These are phyloP conservation scores for Blastocystis sp. DNA, from an alignment of 352 stramenopile species.

Conservation along the genomic window DNA sequence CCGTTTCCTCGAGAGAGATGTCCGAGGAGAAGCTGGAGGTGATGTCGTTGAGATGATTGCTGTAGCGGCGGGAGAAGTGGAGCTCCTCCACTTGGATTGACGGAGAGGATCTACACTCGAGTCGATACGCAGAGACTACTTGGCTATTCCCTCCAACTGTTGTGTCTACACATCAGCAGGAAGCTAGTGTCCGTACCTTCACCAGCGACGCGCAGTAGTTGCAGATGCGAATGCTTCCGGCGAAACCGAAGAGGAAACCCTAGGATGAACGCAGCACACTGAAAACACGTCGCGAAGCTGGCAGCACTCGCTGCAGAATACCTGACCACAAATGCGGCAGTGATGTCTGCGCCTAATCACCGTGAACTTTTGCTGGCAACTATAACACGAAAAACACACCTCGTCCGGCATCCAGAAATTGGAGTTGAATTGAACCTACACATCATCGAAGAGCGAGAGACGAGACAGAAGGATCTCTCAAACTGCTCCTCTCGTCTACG, in stretches of 20 bases:
- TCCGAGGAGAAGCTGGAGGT: background rate
- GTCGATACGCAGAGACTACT: background rate
- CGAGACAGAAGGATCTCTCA: background rate
- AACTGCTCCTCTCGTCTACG: background rate
- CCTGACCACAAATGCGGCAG: conserved; percentile 58
- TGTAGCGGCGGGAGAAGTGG: background rate
- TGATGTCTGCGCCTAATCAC: conserved; percentile 50
- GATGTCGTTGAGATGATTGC: background rate
- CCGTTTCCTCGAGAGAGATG: background rate
- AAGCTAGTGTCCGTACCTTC: background rate
- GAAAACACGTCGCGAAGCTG: conserved; percentile 30
- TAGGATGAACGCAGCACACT: background rate
- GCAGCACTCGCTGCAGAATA: conserved; percentile 63
- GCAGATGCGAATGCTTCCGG: conserved; percentile 61
- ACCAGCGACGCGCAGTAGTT: conserved; percentile 47
- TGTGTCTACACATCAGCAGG: conserved; percentile 23
- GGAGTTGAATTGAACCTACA: conserved; percentile 8
- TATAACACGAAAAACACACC: conserved; percentile 62
- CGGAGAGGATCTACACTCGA: background rate
- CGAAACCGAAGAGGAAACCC: conserved; percentile 46
- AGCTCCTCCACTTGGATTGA: background rate
- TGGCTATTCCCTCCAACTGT: background rate
- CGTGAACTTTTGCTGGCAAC: conserved; percentile 55
- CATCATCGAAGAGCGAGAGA: background rate
- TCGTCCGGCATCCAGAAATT: conserved; percentile 64